Percentiles rank a stretch among this genome's conserved stretches.
These are phyloP conservation scores for Diutina rugosa DNA, from an alignment of 1,139 yeast species.

Conservation along the genomic window DNA sequence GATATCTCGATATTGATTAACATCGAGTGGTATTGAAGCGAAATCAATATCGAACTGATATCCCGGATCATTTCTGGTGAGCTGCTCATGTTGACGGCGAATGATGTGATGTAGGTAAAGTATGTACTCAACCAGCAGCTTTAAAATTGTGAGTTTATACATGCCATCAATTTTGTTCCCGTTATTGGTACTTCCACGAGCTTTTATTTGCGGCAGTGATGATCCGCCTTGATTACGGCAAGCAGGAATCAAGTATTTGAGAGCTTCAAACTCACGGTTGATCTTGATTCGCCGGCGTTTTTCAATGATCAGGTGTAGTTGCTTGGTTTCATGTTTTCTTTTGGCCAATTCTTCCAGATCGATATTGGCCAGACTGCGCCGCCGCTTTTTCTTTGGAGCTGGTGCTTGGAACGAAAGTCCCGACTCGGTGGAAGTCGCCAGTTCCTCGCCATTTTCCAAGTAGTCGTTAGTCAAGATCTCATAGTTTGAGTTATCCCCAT, in stretches of 20 bases:
- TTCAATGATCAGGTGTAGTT: slow-evolving; percentile 69
- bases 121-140: slow-evolving; percentile 72
- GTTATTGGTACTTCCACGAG: slow-evolving; percentile 8
- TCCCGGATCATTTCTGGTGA: slow-evolving; percentile 11
- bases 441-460: not conserved
- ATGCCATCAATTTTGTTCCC: slow-evolving; percentile 45
- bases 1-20: slow-evolving; percentile 45
- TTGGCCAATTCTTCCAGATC: slow-evolving; percentile 43
- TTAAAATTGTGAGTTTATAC: slow-evolving; percentile 70
- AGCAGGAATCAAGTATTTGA: slow-evolving; percentile 68
- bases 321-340: slow-evolving; percentile 42
- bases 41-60: slow-evolving; percentile 30
- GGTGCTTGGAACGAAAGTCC: not conserved
- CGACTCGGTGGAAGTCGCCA: not conserved
- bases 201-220: slow-evolving; percentile 8
- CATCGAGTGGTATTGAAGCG: slow-evolving; percentile 39
- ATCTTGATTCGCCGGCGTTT: slow-evolving; percentile 67
- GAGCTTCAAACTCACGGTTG: slow-evolving; percentile 73
- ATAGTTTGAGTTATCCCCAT: slow-evolving; percentile 27
- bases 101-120: slow-evolving; percentile 52
- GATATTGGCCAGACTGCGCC: slow-evolving; percentile 32
- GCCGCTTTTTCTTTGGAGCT: slow-evolving; percentile 20
- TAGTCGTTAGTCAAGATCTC: slow-evolving; percentile 31
- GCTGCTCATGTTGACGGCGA: slow-evolving; percentile 29
- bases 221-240: slow-evolving; percentile 33